Conservation (phyloP, 495 filamentous ascomycete genomes). For the Rhizodiscina lignyota region DNA sequence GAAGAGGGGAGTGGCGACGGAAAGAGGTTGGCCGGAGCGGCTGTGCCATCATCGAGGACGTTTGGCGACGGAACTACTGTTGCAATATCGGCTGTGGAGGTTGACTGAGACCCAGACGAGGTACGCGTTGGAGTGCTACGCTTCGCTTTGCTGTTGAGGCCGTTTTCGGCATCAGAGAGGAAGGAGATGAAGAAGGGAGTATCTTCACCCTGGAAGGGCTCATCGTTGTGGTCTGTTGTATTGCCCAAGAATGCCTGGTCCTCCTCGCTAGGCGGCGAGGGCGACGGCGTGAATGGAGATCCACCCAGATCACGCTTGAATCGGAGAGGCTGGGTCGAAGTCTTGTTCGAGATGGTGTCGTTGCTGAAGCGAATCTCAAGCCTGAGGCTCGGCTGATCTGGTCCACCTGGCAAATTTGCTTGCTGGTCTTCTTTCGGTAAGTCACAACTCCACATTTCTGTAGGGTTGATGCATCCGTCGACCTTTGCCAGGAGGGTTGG, state of each 20-base stretch:
- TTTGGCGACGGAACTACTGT: slow-evolving; percentile 41
- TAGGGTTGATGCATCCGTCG: slow-evolving; percentile 48
- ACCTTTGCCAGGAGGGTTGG: slow-evolving; percentile 39
- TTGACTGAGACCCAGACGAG: slow-evolving; percentile 2
- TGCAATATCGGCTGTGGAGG: slow-evolving; percentile 23
- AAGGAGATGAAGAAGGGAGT: slow-evolving; percentile 52
- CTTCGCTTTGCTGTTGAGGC: slow-evolving; percentile 3
- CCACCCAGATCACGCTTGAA: slow-evolving; percentile 11
- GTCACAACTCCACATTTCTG: slow-evolving; percentile 67
- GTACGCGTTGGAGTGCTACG: slow-evolving; percentile 2
- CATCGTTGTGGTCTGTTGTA: slow-evolving; percentile 53
- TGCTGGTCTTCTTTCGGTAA: slow-evolving; percentile 59
- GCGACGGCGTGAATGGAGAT: slow-evolving; percentile 35
- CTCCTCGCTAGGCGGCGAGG: slow-evolving; percentile 43
- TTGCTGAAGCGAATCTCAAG: slow-evolving; percentile 70
- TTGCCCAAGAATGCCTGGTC: slow-evolving; percentile 70
- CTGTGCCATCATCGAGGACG: slow-evolving; percentile 47
- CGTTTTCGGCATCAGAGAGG: slow-evolving; percentile 5
- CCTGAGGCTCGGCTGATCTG: slow-evolving; percentile 58
- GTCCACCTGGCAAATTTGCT: slow-evolving; percentile 37
- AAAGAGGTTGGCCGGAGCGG: slow-evolving; percentile 51
- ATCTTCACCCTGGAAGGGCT: slow-evolving; percentile 43
- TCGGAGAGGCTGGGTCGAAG: slow-evolving; percentile 17
- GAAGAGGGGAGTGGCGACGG: slow-evolving; percentile 46
- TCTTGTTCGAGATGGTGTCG: slow-evolving; percentile 32